Conservation (phyloP, 352 stramenopile genomes). For the Phytophthora pluvialis region DNA sequence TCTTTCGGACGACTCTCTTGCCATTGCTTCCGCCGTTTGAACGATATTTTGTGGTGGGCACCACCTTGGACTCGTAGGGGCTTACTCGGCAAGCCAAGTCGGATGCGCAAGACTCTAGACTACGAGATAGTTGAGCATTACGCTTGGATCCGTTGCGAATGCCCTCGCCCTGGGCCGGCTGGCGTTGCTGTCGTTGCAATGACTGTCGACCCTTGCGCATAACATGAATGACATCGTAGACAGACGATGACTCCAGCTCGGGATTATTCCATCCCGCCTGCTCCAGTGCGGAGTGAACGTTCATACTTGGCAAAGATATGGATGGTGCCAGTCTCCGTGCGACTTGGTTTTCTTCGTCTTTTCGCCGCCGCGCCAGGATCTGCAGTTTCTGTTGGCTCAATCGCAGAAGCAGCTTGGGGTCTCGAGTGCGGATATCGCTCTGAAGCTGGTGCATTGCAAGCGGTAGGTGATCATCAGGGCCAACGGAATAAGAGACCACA, state of each 20-base stretch:
- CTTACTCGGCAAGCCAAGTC: conserved; percentile 17
- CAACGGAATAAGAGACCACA: background rate
- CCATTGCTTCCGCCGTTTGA: conserved; percentile 4
- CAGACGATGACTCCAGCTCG: conserved; percentile 14
- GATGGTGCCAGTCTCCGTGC: conserved; percentile 16
- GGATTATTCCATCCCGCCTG: conserved; percentile 1
- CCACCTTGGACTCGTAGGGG: conserved; percentile 20
- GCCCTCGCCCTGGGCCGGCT: background rate
- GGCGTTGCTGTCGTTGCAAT: conserved; percentile 23
- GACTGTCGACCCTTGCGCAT: conserved; percentile 41
- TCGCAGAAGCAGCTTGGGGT: conserved; percentile 26
- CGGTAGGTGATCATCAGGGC: background rate
- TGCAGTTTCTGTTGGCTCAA: conserved; percentile 38
- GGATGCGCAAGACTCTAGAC: conserved; percentile 26
- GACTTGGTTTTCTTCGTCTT: conserved; percentile 28
- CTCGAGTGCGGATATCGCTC: conserved; percentile 36
- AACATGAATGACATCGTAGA: conserved; percentile 43
- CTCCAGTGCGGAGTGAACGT: conserved; percentile 6
- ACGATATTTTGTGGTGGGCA: conserved; percentile 5
- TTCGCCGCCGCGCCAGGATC: conserved; percentile 25
- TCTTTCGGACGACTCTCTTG: background rate
- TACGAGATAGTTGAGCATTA: background rate
- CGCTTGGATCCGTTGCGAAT: conserved; percentile 17
- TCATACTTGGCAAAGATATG: conserved; percentile 22
- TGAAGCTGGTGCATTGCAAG: conserved; percentile 29